Evolutionary conservation across 1,284 basidiomycete genomes (phyloP).

Genomic region (Phellopilus nigrolimitatus): DNA sequence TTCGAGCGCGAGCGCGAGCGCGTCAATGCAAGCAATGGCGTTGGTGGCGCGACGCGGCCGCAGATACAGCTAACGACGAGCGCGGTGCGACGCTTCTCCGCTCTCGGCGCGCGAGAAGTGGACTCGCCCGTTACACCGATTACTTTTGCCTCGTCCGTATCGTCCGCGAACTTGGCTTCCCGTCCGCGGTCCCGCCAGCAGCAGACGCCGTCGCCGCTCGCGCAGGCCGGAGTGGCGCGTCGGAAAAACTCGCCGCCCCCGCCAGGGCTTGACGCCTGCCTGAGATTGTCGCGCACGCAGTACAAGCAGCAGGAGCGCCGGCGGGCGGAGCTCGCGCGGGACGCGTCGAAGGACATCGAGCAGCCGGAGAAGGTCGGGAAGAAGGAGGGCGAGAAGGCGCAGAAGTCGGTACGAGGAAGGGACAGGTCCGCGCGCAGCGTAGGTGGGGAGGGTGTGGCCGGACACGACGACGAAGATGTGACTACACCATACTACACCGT

Average conservation of each 20-base stretch:
- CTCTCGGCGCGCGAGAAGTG: slow-evolving; percentile 4
- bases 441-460: slow-evolving; percentile 24
- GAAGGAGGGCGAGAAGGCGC: slow-evolving; percentile 12
- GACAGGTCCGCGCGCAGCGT: slow-evolving; percentile 12
- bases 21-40: background rate
- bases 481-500: slow-evolving; percentile 48
- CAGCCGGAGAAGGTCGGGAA: slow-evolving; percentile 17
- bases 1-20: slow-evolving; percentile 11
- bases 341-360: slow-evolving; percentile 20
- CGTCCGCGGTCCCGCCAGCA: background rate
- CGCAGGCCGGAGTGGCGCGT: background rate
- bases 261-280: slow-evolving; percentile 49
- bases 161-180: background rate
- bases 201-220: background rate
- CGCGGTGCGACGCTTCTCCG: slow-evolving; percentile 13
- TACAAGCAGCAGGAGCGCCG: slow-evolving; percentile 50
- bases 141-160: background rate
- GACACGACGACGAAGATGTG: slow-evolving; percentile 9
- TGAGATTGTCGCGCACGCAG: slow-evolving; percentile 47
- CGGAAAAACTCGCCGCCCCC: slow-evolving; percentile 13
- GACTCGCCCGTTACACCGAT: slow-evolving; percentile 13
- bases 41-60: background rate
- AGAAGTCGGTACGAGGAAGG: slow-evolving; percentile 16
- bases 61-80: slow-evolving; percentile 16
- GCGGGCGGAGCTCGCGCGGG: slow-evolving; percentile 26